Evolutionary conservation across 2,329 filamentous ascomycete species (phyloP), one percentile per base, ranked within the genome.

Genomic region (Immersiporthe knoxdaviesiana): DNA sequence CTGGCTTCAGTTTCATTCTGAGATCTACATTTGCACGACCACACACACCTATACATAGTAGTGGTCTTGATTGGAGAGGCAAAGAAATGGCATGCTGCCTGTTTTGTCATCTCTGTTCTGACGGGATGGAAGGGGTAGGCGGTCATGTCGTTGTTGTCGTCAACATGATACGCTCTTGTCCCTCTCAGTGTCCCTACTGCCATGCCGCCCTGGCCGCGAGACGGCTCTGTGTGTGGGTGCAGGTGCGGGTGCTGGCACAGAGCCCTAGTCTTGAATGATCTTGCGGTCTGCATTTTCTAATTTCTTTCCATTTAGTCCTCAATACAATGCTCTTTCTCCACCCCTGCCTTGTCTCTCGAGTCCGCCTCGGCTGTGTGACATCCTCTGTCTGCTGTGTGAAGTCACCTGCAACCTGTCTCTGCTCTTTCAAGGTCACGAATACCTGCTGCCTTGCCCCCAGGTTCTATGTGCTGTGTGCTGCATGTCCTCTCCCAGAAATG

Each of bases 1-100:
- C 83, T 82, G 81, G 78, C 79, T 81, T 80, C 79, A 81, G 84
- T 86, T 86, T 86, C 84, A 86, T 85, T 84, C 81, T 81, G 83
- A 84, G 84, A 86, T 86, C 84, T 84, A 86, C 84, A 86, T 83
- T 79, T 72, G 11, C 47, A 14, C 35, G 14, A 30, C 32, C 32
- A 39, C 24, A 16, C 8, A 39, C 32, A 12, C 24, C 35, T 4
- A 4, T 35, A 18, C 52, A 39, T 10, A 11, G 56, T 39, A 39
- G 37, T 14, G 37, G 39, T 52, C 16, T 50, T 50, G 24, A 18
- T n/a, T 4, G 16, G 24, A 12, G 41, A 47, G 14, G 61, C 12
- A 3, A 27, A 32, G 7, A 47, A 37, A 18, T 18, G 37, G 12
- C 35, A 62, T 41, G n/a, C 59, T 24, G 18, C 14, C 24, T 56